phyloP scores from a whole-genome alignment of 2,329 filamentous ascomycete species.

The Nemania sp. region DNA sequence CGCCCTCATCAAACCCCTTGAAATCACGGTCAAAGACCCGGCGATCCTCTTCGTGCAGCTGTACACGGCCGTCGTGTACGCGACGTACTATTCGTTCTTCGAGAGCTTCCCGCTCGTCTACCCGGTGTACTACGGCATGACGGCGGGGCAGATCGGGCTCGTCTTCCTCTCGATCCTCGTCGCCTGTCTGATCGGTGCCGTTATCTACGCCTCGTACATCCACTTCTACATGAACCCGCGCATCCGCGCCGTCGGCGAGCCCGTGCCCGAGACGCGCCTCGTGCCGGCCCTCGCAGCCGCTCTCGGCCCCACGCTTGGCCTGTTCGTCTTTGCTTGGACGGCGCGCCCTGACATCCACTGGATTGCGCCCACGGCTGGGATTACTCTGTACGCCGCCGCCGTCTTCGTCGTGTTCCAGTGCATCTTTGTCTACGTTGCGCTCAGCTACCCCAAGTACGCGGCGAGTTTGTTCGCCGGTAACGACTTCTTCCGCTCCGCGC shows the following conservation, averaged over 20 bases:
- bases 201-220: slow-evolving; percentile 63
- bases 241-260: slow-evolving; percentile 62
- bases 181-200: slow-evolving; percentile 65
- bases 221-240: slow-evolving; percentile 64
- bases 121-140: slow-evolving; percentile 69
- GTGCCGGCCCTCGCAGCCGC: slow-evolving; percentile 65
- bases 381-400: slow-evolving; percentile 59
- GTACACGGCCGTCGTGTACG: slow-evolving; percentile 72
- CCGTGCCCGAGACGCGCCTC: slow-evolving; percentile 65
- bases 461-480: slow-evolving; percentile 70
- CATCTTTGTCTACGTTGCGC: slow-evolving; percentile 70
- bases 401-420: slow-evolving; percentile 62
- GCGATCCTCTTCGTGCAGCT: slow-evolving; percentile 71
- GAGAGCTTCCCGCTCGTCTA: slow-evolving; percentile 76
- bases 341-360: slow-evolving; percentile 63
- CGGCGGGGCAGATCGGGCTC: slow-evolving; percentile 67
- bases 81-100: slow-evolving; percentile 73
- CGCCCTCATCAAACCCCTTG: slow-evolving; percentile 56
- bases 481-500: slow-evolving; percentile 69
- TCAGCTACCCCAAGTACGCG: slow-evolving; percentile 67
- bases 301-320: slow-evolving; percentile 67
- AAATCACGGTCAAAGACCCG: slow-evolving; percentile 71
- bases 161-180: slow-evolving; percentile 71
- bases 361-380: slow-evolving; percentile 68
- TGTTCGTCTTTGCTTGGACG: slow-evolving; percentile 73